A percentile compares a stretch with the other conserved stretches of the same genome.
Conservation (phyloP, 495 filamentous ascomycete species). For the Cenococcum geophilum region DNA sequence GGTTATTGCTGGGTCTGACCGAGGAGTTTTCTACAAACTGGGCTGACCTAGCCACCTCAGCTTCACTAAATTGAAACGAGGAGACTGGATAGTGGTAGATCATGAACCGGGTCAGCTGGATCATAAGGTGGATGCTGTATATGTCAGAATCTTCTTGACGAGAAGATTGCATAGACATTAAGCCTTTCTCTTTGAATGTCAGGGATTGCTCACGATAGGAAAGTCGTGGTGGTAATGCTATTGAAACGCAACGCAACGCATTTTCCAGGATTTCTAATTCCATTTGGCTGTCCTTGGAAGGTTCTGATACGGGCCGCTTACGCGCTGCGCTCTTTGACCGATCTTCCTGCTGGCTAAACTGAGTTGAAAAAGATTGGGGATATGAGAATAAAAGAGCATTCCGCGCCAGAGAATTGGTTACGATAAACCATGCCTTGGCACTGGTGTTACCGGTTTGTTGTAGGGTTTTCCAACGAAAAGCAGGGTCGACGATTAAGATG, state of each 20-base stretch:
- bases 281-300: neutral
- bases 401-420: slow-evolving; percentile 30
- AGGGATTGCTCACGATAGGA: slow-evolving; percentile 31
- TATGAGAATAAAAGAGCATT: slow-evolving; percentile 17
- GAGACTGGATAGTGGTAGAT: slow-evolving; percentile 29
- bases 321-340: neutral
- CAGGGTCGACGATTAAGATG: slow-evolving; percentile 31
- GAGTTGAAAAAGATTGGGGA: slow-evolving; percentile 21
- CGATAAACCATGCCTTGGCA: slow-evolving; percentile 40
- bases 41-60: neutral
- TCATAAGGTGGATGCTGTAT: slow-evolving; percentile 36
- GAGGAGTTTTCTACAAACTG: neutral
- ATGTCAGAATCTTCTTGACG: slow-evolving; percentile 10
- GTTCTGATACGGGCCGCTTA: neutral
- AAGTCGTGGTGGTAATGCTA: slow-evolving; percentile 5
- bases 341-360: neutral
- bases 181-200: slow-evolving; percentile 13
- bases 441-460: slow-evolving; percentile 33
- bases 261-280: neutral
- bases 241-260: neutral
- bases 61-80: slow-evolving; percentile 8
- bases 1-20: neutral
- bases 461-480: slow-evolving; percentile 34
- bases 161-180: slow-evolving; percentile 6
- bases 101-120: slow-evolving; percentile 36